Evolutionary conservation across 805 yeast genomes (phyloP), one percentile per base, ranked within the genome.

Genomic region (Sugiyamaella qingdaonensis): DNA sequence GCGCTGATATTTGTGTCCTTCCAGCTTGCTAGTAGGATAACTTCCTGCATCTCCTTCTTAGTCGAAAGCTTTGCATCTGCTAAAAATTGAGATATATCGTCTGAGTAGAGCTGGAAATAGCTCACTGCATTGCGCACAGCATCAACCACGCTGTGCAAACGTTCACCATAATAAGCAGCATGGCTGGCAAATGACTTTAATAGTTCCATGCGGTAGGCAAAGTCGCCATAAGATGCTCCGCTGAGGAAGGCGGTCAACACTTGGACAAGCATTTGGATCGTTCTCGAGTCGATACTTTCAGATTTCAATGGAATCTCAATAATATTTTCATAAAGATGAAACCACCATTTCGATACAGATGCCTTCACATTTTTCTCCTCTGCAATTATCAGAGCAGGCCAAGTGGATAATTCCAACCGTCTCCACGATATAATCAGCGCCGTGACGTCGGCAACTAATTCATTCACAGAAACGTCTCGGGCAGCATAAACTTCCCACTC

Each of bases 401-500:
- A 94, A 1, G 95, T 84, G 0, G 85, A 75, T 46, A 94, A 76
- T 67, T 94, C 99, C 37, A 91, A 68, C 61, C 80, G 81, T 73
- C 99, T 81, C 99, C 99, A 94, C 0, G 86, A 76, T 2, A 94
- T 91, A 58, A 94, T 86, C 55, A 91, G 70, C 0, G 69, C 63
- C 0, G 95, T 82, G 31, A 88, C 68, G 11, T 77, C 74, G 39
- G 80, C 84, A 56, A 84, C 77, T 48, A 80, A 78, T 0, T 61
- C 62, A 37, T 72, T 72, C 49, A 94, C 70, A 1, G 95, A 79
- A 0, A 86, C 91, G 49, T 86, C 84, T 10, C 82, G 76, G 29
- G 90, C 82, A 1, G 97, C 96, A 68, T 87, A 90, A 58, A 88
- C 86, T 66, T 94, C 94, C 97, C 99, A 94, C 66, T 94, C 98